Evolutionary conservation across 2,329 filamentous ascomycete genomes (phyloP).

Genomic region (Scedosporium boydii): DNA sequence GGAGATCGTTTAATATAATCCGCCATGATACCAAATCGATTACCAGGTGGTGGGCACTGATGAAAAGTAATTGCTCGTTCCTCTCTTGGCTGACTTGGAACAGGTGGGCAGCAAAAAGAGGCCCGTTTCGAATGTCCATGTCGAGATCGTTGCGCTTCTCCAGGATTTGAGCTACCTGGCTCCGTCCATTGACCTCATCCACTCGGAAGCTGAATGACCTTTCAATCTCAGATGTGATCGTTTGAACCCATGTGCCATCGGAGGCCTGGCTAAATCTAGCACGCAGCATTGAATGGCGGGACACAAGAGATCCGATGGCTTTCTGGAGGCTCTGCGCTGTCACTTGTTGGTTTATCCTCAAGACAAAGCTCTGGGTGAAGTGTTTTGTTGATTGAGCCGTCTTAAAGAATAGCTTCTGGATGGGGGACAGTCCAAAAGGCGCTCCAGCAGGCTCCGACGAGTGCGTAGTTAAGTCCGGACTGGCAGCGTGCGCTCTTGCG

Average conservation of each 20-base stretch:
- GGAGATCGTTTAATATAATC: conserved; percentile 31
- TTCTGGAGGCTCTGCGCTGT: not conserved
- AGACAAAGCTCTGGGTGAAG: conserved; percentile 12
- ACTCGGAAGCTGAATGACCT: not conserved
- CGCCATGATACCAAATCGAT: conserved; percentile 39
- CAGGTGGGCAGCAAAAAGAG: conserved; percentile 11
- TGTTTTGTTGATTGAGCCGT: conserved; percentile 2
- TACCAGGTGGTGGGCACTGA: conserved; percentile 26
- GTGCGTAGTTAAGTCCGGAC: not conserved
- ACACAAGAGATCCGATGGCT: conserved; percentile 7
- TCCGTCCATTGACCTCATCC: not conserved
- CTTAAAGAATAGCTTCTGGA: conserved; percentile 9
- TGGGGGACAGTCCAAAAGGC: conserved; percentile 10
- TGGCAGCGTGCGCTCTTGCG: not conserved
- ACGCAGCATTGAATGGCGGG: conserved; percentile 11
- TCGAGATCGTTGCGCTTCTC: not conserved
- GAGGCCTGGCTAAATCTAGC: conserved; percentile 7
- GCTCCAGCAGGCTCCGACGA: too few relatives aligned
- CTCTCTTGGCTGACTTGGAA: conserved; percentile 12
- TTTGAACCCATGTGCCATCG: conserved; percentile 6
- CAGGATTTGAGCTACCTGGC: not conserved
- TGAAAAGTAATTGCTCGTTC: conserved; percentile 18
- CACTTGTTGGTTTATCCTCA: not conserved
- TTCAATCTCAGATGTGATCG: not conserved
- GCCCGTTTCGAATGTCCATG: conserved; percentile 14